Evolutionary conservation across 2,329 filamentous ascomycete genomes (phyloP).

Genomic region (Rhytidhysteron rufulum): DNA sequence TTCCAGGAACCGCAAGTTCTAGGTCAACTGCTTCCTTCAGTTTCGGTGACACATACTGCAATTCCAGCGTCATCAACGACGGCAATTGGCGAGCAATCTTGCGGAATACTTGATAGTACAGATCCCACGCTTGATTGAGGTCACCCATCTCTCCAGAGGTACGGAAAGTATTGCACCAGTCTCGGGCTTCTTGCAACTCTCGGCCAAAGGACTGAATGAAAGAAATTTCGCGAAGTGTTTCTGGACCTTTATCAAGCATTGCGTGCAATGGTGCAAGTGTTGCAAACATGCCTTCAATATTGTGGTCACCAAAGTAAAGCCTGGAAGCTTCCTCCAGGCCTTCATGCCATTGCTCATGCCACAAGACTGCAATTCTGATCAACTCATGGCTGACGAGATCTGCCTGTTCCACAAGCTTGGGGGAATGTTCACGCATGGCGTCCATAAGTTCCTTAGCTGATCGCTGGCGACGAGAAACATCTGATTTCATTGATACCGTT

Average conservation of each 20-base stretch:
- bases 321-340: conserved; percentile 94
- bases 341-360: conserved; percentile 99
- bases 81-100: conserved; percentile 91
- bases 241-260: conserved; percentile 82
- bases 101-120: conserved; percentile 98
- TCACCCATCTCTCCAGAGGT: conserved; percentile 87
- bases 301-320: conserved; percentile 94
- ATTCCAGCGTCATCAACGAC: conserved; percentile 85
- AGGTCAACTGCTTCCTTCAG: conserved; percentile 81
- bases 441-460: conserved; percentile 96
- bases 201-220: conserved; percentile 97
- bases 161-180: conserved; percentile 93
- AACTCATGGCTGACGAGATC: conserved; percentile 94
- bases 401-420: conserved; percentile 88
- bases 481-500: conserved; percentile 97
- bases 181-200: conserved; percentile 88
- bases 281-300: conserved; percentile 95
- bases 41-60: conserved; percentile 95
- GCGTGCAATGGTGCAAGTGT: conserved; percentile 88
- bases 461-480: conserved; percentile 76
- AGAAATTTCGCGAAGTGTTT: conserved; percentile 92
- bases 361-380: conserved; percentile 92
- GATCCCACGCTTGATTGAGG: conserved; percentile 96
- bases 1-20: conserved; percentile 92
- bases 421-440: conserved; percentile 92